Evolutionary conservation across 116 monocot species (phyloP), one percentile per base, ranked within the genome.

Genomic region (Posidonia oceanica): DNA sequence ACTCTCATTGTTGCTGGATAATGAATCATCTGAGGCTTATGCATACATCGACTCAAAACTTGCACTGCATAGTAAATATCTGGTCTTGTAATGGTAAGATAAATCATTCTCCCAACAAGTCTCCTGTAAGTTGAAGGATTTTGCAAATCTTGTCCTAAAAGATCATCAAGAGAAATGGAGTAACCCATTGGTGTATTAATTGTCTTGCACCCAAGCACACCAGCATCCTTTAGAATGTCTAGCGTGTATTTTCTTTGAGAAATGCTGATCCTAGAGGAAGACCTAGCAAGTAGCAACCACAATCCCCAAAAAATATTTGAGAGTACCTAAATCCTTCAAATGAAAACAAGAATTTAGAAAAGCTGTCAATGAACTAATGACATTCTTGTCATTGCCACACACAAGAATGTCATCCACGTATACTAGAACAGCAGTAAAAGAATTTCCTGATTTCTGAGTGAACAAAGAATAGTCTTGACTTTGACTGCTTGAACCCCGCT

Each of bases 21-120:
- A n/a, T 76, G 63, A 5, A 54, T 7, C 14, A 54, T 29, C 12
- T 13, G 14, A 8, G 40, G 69, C 7, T 44, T 7, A 13, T 39
- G 36, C 65, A 77, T 71, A n/a, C 56, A 77, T 58, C 57, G 71
- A 58, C 17, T 71, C 36, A 77, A 55, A 4, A 13, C 17, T 7
- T 77, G 38, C 4, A 77, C 57, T 6, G 36, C 63, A 42, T 21
- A 65, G 3, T 54, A 55, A n/a, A 77, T 70, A 57, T 71, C 58
- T 39, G 36, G 64, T 16, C 65, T 18, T 8, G 76, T 77, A 23
- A 71, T 58, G 41, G 63, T 71, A 0, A 71, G 7, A 16, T 71
- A 71, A 17, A 59, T 57, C 14, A 70, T n/a, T 14, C 57, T 71
- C 2, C 56, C 71, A 2, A 71, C 71, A n/a, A 77, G 6, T 14